Conservation (phyloP, 164 flowering plant genomes). For the Nelumbo lutea region DNA sequence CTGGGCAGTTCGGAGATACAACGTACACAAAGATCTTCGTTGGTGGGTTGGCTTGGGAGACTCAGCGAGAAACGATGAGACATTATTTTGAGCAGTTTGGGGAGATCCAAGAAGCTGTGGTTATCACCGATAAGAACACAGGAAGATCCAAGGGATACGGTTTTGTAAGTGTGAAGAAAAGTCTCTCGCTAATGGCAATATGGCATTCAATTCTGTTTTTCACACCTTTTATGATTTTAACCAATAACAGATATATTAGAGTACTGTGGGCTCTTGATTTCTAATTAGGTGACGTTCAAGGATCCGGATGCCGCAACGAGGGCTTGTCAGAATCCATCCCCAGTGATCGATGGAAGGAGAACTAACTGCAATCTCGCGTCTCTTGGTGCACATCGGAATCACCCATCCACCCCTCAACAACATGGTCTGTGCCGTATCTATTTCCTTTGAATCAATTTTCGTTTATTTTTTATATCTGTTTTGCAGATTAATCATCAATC, state of each 20-base stretch:
- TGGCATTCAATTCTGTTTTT: neutral
- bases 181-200: too few species aligned
- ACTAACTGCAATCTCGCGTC: constrained; percentile 70
- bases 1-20: constrained; percentile 42
- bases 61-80: constrained; percentile 57
- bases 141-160: constrained; percentile 74
- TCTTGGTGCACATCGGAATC: constrained; percentile 50
- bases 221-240: neutral
- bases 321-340: constrained; percentile 65
- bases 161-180: constrained; percentile 35
- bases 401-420: constrained; percentile 43
- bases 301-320: constrained; percentile 59
- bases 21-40: constrained; percentile 63
- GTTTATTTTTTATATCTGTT: neutral
- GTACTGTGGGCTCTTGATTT: neutral
- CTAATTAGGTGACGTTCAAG: constrained; percentile 49
- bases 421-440: constrained; percentile 24
- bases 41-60: constrained; percentile 76
- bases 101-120: constrained; percentile 62
- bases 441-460: neutral
- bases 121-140: constrained; percentile 56
- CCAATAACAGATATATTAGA: neutral
- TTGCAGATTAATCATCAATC: too few species aligned
- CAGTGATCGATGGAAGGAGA: constrained; percentile 64
- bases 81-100: constrained; percentile 72